Base-by-base conservation (phyloP, 1,139 yeast genomes). In the Lodderomyces beijingensis region DNA sequence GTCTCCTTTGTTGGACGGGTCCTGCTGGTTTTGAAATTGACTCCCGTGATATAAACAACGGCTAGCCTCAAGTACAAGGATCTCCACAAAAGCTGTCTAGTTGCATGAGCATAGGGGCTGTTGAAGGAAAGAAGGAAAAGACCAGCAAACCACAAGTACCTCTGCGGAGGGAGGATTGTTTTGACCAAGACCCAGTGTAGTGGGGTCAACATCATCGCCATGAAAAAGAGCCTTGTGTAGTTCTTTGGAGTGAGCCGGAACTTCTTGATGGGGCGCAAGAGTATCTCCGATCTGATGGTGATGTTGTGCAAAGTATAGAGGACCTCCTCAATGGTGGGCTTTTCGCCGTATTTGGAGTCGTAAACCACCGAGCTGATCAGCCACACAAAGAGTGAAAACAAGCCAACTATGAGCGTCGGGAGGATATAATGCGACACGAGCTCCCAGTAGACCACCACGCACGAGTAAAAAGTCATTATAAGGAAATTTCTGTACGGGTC, bases 241-340 rank as follows among this genome's bases (percentile, higher is more conserved):
- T 65, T 59, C 18, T 43, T 41, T 7, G 38, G 27, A 25, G 46
- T 49, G 33, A 65, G 50, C 12, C 54, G 51, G 17, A 62, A 47
- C 33, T 59, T 61, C 35, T 58, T 55, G 4, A 65, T 50, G 0
- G 78, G 77, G 14, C 65, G 51, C 13, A 72, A 46, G 3, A 74
- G 34, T 47, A 70, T 56, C 33, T 71, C 75, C 39, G 62, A 55
- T 31, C 80, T 56, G 0, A 62, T 55, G 1, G 70, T 61, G 31
- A 76, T 59, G 43, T 77, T 77, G 36, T 70, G 70, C 36, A 75
- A 48, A 0, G 75, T 65, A 40, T 68, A 67, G 30, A 77, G 43
- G 2, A 76, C 74, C 43, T 76, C 82, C 36, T 75, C 81, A 28
- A 76, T 53, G 1, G 82, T 75, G 5, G 82, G 81, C 42, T 62